Evolutionary conservation across 192 early-diverging fungal genomes (phyloP), one percentile per base, ranked within the genome.

Genomic region (Haplosporangium gracile): DNA sequence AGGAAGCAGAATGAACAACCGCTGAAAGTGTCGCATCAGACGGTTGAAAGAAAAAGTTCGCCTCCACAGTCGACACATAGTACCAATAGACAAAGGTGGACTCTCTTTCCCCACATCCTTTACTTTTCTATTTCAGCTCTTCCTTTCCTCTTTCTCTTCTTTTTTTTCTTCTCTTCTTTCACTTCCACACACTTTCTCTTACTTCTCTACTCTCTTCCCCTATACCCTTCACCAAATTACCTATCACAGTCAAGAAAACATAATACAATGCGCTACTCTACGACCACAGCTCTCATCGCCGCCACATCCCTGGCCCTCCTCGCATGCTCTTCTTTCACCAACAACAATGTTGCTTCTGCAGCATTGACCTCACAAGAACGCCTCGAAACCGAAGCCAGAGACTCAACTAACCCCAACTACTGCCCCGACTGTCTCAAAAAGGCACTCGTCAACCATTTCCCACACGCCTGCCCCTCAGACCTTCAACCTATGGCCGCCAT

Each of bases 371-470:
- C 79, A 0, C 51, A 81, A 47, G 84, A 86, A 42, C 69, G 79
- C 5, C 11, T 74, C n/a, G 45, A 49, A 24, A 76, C 76, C 70
- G 83, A 85, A 60, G 55, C 69, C 57, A 75, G 43, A 42, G 70
- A 86, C 26, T 76, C 84, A 7, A 38, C 38, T 16, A 80, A 86
- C 53, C 78, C 79, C 36, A 86, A 86, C 79, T 86, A 86, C 63
- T 86, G 84, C 57, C 78, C 84, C 0, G 74, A 72, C 22, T 86
- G 84, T 43, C 70, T 86, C 39, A 49, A 53, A 53, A 86, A 86
- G 40, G 84, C 84, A 39, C 68, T 86, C 47, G 2, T 38, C 47
- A 86, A 86, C 68, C 84, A 86, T 32, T 86, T 81, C 68, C 84
- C 84, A 0, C 79, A 81, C n/a, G 84, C 84, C 49, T 86, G 84